A percentile compares a stretch with the other conserved stretches of the same genome.
Conservation (phyloP, 768 basidiomycete species). For the Basidioascus undulatus region DNA sequence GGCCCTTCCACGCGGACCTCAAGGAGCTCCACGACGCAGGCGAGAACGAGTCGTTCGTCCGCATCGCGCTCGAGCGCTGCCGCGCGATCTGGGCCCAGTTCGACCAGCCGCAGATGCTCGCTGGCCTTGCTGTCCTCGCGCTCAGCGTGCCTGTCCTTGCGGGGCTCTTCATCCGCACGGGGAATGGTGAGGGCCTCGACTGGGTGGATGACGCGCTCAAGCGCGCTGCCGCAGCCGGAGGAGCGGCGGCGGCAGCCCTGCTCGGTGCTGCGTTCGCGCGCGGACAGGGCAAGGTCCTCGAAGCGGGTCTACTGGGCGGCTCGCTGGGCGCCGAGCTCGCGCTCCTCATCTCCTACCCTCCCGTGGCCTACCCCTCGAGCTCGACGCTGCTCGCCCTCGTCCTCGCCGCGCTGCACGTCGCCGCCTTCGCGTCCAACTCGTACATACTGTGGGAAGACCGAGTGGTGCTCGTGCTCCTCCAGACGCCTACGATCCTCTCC, state of each 20-base stretch:
- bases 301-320: conserved; percentile 12
- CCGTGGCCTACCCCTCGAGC: background rate
- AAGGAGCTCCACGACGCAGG: conserved; percentile 2
- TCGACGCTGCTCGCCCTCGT: conserved; percentile 2
- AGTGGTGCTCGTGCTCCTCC: conserved; percentile 45
- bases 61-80: conserved; percentile 40
- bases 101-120: conserved; percentile 46
- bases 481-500: conserved; percentile 31
- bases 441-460: conserved; percentile 96
- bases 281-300: conserved; percentile 7
- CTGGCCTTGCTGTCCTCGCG: conserved; percentile 41
- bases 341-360: conserved; percentile 8
- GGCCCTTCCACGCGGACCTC: conserved; percentile 16
- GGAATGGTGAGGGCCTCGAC: conserved; percentile 16
- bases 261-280: conserved; percentile 3
- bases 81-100: conserved; percentile 89
- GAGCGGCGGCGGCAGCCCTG: conserved; percentile 14
- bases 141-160: conserved; percentile 32
- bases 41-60: conserved; percentile 25
- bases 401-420: conserved; percentile 28
- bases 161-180: conserved; percentile 30
- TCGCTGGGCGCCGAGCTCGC: conserved; percentile 12
- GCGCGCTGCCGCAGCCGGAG: conserved; percentile 11
- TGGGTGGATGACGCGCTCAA: conserved; percentile 19
- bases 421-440: conserved; percentile 74